These are phyloP conservation scores for Penicillium sp. DNA, from an alignment of 2,329 filamentous ascomycete species.

Conservation along the genomic window DNA sequence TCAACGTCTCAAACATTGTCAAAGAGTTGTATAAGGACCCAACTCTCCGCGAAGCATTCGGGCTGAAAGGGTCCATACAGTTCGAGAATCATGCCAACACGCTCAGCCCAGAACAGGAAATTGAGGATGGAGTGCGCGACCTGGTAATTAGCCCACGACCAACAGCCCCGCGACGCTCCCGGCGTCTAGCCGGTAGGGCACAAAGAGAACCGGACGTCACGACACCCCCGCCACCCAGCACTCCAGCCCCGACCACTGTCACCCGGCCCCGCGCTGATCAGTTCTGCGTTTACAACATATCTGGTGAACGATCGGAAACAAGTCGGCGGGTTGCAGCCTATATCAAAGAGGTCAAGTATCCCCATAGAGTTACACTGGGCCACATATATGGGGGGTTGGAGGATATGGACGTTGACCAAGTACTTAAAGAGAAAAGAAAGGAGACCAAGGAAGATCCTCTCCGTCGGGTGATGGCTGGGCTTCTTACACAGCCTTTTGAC, in stretches of 20 bases:
- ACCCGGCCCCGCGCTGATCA: conserved; percentile 8
- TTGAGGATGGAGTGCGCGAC: background rate
- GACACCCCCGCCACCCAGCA: too few species aligned
- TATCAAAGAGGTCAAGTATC: conserved; percentile 12
- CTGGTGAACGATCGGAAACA: conserved; percentile 6
- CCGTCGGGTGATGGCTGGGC: conserved; percentile 1
- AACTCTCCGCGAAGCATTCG: conserved; percentile 3
- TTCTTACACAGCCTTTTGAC: conserved; percentile 8
- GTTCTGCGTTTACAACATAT: conserved; percentile 10
- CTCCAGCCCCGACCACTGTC: background rate
- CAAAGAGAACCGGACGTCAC: too few species aligned
- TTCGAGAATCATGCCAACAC: conserved; percentile 11
- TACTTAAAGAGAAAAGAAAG: conserved; percentile 2
- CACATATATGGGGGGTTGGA: conserved; percentile 11
- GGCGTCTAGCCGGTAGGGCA: conserved; percentile 1
- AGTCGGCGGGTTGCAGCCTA: conserved; percentile 10
- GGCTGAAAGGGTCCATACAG: conserved; percentile 5
- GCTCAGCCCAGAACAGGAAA: conserved; percentile 4
- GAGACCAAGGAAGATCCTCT: conserved; percentile 4
- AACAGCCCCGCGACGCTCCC: background rate
- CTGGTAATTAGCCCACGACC: background rate
- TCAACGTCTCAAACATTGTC: conserved; percentile 4
- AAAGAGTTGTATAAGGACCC: conserved; percentile 7
- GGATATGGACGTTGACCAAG: conserved; percentile 9
- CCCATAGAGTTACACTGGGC: conserved; percentile 9